Conservation (phyloP, 116 monocot species). For the Dioscorea cayenensis region DNA sequence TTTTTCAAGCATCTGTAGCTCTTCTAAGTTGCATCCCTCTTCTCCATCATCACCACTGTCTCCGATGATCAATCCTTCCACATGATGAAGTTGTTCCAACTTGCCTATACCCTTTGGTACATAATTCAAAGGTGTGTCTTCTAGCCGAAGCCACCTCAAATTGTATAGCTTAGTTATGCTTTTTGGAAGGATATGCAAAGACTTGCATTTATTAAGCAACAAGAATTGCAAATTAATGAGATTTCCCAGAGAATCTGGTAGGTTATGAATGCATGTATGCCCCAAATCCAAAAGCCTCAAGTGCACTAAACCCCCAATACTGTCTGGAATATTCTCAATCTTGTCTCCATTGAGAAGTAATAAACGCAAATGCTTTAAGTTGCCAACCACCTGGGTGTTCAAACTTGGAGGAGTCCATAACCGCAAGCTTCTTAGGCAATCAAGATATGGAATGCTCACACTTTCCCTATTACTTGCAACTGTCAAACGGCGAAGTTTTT, state of each 20-base stretch:
- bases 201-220: not conserved
- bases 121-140: not conserved
- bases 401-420: no score
- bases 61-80: not conserved
- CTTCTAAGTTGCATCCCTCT: no score
- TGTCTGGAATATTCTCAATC: no score
- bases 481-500: no score
- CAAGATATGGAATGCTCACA: not conserved
- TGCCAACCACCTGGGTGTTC: no score
- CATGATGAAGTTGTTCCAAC: not conserved
- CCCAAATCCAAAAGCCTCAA: not conserved
- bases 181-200: not conserved
- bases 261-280: not conserved
- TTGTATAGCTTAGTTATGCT: not conserved
- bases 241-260: conserved; percentile 6
- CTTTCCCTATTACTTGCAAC: no score
- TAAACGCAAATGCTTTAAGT: no score
- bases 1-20: no score
- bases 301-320: no score
- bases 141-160: not conserved
- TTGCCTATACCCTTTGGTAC: conserved; percentile 8
- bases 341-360: not conserved
- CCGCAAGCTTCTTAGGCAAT: no score
- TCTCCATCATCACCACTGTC: no score
- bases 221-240: conserved; percentile 4